A percentile compares a stretch with the other conserved stretches of the same genome.
phyloP scores from a whole-genome alignment of 805 yeast species.

The Cyberlindnera bimundalis region DNA sequence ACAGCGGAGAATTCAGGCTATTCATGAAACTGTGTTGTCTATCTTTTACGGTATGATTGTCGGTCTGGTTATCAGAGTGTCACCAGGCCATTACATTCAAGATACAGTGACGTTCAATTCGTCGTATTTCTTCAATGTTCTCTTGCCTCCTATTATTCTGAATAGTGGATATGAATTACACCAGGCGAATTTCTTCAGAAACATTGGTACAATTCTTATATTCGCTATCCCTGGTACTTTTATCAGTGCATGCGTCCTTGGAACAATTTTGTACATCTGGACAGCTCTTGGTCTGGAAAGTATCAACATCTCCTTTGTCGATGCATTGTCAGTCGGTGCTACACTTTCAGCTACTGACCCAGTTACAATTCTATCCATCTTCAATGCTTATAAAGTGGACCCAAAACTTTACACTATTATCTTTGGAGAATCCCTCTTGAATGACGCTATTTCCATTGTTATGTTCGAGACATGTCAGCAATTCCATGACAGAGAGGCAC shows the following conservation, averaged over 20 bases:
- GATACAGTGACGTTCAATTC: conserved; percentile 95
- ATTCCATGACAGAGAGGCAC: conserved; percentile 82
- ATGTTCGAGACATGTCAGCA: conserved; percentile 99
- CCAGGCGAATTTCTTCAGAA: conserved; percentile 91
- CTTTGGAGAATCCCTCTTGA: conserved; percentile 91
- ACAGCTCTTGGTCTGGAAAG: conserved; percentile 90
- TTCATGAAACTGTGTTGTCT: conserved; percentile 96
- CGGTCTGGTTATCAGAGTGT: conserved; percentile 82
- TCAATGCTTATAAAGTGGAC: conserved; percentile 96
- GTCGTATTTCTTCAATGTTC: conserved; percentile 87
- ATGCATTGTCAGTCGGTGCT: conserved; percentile 96
- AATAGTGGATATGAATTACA: conserved; percentile 96
- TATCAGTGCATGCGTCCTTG: conserved; percentile 84
- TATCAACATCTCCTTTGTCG: conserved; percentile 87
- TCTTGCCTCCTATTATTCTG: conserved; percentile 92
- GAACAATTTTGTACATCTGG: conserved; percentile 85
- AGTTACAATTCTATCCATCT: conserved; percentile 91
- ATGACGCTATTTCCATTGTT: conserved; percentile 97
- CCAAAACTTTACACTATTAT: conserved; percentile 96
- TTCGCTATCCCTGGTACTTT: conserved; percentile 98
- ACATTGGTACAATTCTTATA: conserved; percentile 83
- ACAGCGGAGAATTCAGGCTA: conserved; percentile 85
- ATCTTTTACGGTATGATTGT: conserved; percentile 97
- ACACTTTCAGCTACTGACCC: conserved; percentile 98
- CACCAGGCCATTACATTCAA: conserved; percentile 97